Percentiles rank a stretch among this genome's conserved stretches.
Evolutionary conservation across 805 yeast species (phyloP).

Genomic region (Kregervanrija fluxuum): DNA sequence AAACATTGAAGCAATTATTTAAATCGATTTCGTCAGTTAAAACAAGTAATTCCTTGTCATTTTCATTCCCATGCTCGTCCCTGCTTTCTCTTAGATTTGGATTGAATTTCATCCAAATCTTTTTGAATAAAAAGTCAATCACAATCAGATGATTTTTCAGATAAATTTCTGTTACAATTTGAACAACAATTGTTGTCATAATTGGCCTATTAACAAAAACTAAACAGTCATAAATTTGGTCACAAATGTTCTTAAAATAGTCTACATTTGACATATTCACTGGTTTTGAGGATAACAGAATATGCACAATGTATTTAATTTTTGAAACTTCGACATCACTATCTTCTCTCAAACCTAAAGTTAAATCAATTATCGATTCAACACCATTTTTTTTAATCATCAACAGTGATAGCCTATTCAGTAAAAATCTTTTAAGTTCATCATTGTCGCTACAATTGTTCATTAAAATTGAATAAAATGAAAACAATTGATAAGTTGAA

Average conservation of each 20-base stretch:
- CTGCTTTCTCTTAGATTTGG: conserved; percentile 22
- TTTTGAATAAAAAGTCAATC: conserved; percentile 50
- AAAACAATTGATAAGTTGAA: conserved; percentile 63
- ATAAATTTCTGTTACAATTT: conserved; percentile 47
- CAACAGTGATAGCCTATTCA: conserved; percentile 43
- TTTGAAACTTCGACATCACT: conserved; percentile 63
- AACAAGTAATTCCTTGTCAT: conserved; percentile 19
- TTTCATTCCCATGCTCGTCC: neutral
- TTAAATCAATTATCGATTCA: conserved; percentile 63
- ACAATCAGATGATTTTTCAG: conserved; percentile 41
- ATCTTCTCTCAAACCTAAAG: conserved; percentile 67
- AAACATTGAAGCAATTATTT: conserved; percentile 57
- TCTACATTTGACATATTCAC: conserved; percentile 33
- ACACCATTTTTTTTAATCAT: conserved; percentile 55
- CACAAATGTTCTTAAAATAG: conserved; percentile 54
- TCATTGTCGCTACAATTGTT: conserved; percentile 5
- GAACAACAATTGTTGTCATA: conserved; percentile 48
- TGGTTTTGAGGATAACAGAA: conserved; percentile 59
- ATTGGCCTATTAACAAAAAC: conserved; percentile 55
- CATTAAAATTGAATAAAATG: conserved; percentile 47
- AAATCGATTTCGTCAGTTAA: conserved; percentile 41
- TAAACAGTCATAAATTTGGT: conserved; percentile 56
- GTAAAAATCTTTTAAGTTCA: conserved; percentile 38
- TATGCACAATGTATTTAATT: conserved; percentile 57
- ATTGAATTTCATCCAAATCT: conserved; percentile 38